A percentile compares a stretch with the other conserved stretches of the same genome.
Conservation (phyloP, 257 asterid genomes). For the Fraxinus excelsior region DNA sequence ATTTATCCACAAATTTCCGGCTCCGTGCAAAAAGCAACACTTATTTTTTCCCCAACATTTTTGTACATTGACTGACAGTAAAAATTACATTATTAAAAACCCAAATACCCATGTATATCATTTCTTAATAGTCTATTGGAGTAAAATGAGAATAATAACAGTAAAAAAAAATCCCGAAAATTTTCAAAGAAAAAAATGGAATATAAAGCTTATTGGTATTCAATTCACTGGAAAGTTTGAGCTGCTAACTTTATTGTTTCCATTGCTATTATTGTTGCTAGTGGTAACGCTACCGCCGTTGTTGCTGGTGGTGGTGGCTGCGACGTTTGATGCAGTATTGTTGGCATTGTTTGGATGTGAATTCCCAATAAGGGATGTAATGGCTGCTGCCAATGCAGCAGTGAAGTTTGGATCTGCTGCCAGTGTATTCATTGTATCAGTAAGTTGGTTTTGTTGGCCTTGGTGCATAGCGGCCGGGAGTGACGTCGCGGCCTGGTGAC, state of each 20-base stretch:
- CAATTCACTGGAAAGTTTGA: slow-evolving; percentile 46
- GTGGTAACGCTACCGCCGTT: slow-evolving; percentile 35
- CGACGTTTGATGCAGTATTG: slow-evolving; percentile 17
- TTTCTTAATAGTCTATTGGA: background rate
- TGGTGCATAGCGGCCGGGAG: slow-evolving; percentile 31
- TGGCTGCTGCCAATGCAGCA: slow-evolving; percentile 75
- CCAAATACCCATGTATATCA: background rate
- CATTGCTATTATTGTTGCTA: slow-evolving; percentile 43
- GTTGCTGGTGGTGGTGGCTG: slow-evolving; percentile 13
- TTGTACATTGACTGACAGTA: background rate
- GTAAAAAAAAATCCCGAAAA: background rate
- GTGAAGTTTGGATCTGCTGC: slow-evolving; percentile 81
- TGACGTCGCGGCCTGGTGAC: slow-evolving; percentile 18
- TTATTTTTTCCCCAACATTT: background rate
- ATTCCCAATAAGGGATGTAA: slow-evolving; percentile 62
- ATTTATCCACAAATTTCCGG: background rate
- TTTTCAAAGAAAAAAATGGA: background rate
- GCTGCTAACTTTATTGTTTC: slow-evolving; percentile 41
- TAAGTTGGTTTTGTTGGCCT: slow-evolving; percentile 50
- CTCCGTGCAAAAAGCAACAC: background rate
- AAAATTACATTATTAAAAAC: background rate
- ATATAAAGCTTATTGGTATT: background rate
- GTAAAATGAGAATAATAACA: background rate
- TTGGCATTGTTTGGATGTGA: slow-evolving; percentile 36
- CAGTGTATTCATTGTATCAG: slow-evolving; percentile 62